Percentiles rank a stretch among this genome's conserved stretches.
Evolutionary conservation across 495 filamentous ascomycete genomes (phyloP).

Genomic region (Penicillium cosmopolitanum): DNA sequence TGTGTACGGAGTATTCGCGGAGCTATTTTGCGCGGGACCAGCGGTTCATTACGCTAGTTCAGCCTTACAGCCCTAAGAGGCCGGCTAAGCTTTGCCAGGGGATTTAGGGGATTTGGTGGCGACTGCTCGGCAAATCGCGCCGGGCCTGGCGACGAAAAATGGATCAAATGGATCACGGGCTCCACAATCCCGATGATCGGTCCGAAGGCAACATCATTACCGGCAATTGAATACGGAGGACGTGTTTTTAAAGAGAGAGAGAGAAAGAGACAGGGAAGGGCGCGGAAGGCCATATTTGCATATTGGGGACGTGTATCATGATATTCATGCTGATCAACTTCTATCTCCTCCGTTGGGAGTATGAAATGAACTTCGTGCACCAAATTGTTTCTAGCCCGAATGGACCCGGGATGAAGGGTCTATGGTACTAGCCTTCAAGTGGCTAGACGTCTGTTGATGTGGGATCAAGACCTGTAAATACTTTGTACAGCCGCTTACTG

Average conservation of each 20-base stretch:
- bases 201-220: slow-evolving; percentile 6
- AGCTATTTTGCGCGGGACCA: not conserved
- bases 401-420: not conserved
- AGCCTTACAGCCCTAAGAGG: slow-evolving; percentile 3
- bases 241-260: not conserved
- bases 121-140: slow-evolving; percentile 11
- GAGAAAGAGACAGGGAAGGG: no score
- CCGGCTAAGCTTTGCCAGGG: slow-evolving; percentile 7
- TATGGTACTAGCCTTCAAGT: slow-evolving; percentile 8
- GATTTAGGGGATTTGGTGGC: slow-evolving; percentile 2
- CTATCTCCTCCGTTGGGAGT: not conserved
- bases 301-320: not conserved
- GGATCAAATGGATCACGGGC: not conserved
- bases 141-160: not conserved
- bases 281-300: no score
- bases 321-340: not conserved
- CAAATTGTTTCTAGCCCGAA: not conserved
- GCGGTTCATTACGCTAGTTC: not conserved
- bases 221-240: not conserved
- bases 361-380: not conserved
- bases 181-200: not conserved
- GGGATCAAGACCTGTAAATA: slow-evolving; percentile 72
- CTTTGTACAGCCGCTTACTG: slow-evolving; percentile 73
- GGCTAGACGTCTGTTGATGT: slow-evolving; percentile 67
- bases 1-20: not conserved